Evolutionary conservation across 148 eudicot genomes (phyloP).

Genomic region (Rhododendron molle): DNA sequence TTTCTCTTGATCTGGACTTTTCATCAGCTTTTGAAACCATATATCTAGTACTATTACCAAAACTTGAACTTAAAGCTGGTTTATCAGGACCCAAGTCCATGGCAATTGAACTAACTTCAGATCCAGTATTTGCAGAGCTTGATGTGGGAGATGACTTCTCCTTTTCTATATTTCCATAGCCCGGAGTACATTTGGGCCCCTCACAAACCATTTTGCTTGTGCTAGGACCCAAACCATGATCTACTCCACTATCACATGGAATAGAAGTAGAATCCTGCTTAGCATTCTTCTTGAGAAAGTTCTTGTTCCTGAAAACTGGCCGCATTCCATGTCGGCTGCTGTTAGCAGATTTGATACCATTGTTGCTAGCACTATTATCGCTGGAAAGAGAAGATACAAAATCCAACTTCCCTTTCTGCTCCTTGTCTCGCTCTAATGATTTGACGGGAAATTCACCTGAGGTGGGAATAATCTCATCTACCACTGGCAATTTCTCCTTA

Average conservation of each 20-base stretch:
- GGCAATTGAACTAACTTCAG: slow-evolving; percentile 24
- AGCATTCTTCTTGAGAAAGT: slow-evolving; percentile 32
- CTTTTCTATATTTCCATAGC: slow-evolving; percentile 18
- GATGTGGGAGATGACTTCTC: slow-evolving; percentile 17
- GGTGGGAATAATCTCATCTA: slow-evolving; percentile 31
- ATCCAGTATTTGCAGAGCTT: slow-evolving; percentile 11
- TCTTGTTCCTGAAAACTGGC: slow-evolving; percentile 33
- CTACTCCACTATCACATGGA: slow-evolving; percentile 16
- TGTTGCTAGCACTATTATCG: slow-evolving; percentile 4
- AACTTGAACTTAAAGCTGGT: slow-evolving; percentile 6
- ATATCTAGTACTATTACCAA: slow-evolving; percentile 13
- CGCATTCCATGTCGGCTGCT: slow-evolving; percentile 25
- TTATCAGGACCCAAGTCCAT: slow-evolving; percentile 24
- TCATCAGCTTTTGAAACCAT: slow-evolving; percentile 30
- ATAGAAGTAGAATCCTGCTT: slow-evolving; percentile 27
- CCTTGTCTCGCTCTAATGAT: slow-evolving; percentile 18
- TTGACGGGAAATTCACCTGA: slow-evolving; percentile 18
- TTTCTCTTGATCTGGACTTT: slow-evolving; percentile 46
- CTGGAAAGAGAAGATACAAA: slow-evolving; percentile 20
- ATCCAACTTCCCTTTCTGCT: slow-evolving; percentile 16
- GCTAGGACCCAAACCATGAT: slow-evolving; percentile 11
- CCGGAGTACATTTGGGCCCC: slow-evolving; percentile 17
- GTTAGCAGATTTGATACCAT: slow-evolving; percentile 19
- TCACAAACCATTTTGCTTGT: slow-evolving; percentile 18
- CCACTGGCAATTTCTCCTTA: slow-evolving; percentile 28